Conservation (phyloP, 805 yeast species). For the Starmerella bombi region DNA sequence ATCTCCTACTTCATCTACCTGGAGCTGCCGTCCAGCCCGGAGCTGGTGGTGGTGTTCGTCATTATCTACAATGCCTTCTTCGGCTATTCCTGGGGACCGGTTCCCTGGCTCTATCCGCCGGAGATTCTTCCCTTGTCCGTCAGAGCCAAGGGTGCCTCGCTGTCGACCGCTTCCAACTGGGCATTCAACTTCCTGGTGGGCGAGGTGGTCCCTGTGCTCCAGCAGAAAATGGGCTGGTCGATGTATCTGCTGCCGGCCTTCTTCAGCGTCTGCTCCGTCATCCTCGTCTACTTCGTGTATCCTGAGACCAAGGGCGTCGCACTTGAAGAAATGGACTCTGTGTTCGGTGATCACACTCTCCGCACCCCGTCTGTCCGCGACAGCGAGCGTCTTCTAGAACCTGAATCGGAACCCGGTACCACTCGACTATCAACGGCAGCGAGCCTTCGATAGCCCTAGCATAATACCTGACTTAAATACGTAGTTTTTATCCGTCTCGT, state of each 20-base stretch:
- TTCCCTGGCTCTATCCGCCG: constrained; percentile 79
- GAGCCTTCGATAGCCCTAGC: too few species aligned
- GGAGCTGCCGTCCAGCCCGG: constrained; percentile 45
- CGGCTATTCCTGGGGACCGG: constrained; percentile 90
- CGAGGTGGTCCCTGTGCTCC: constrained; percentile 75
- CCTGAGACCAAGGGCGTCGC: constrained; percentile 87
- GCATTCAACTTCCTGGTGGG: constrained; percentile 85
- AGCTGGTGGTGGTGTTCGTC: constrained; percentile 60
- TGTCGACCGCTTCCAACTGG: constrained; percentile 90
- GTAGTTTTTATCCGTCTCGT: too few species aligned
- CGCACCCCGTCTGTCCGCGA: background rate
- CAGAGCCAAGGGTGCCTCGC: constrained; percentile 79
- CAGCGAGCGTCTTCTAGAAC: too few species aligned
- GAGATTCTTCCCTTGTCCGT: constrained; percentile 76
- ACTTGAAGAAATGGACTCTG: constrained; percentile 82
- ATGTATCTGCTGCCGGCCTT: constrained; percentile 70
- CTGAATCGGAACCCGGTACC: too few species aligned
- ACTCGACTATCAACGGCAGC: too few species aligned
- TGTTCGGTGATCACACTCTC: constrained; percentile 55
- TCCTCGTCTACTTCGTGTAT: constrained; percentile 57
- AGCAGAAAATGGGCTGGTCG: constrained; percentile 64
- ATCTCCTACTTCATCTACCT: constrained; percentile 51
- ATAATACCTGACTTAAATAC: too few species aligned
- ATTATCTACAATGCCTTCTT: constrained; percentile 66
- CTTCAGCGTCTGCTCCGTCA: constrained; percentile 59